These are phyloP conservation scores for Candida ipomoeae DNA, from an alignment of 805 yeast species.

Conservation along the genomic window DNA sequence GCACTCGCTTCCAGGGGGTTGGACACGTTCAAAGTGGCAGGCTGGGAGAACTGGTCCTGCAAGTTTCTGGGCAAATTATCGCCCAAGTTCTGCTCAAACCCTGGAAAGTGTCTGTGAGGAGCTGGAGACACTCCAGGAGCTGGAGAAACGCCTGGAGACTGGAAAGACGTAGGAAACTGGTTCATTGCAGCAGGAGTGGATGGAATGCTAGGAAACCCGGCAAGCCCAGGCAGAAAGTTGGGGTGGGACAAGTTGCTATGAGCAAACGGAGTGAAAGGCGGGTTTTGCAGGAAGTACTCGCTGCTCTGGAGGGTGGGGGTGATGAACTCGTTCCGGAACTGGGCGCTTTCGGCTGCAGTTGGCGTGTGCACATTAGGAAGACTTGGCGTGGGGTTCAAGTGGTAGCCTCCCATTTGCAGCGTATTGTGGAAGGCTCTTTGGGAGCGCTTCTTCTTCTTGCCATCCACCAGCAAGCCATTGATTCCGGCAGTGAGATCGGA, in stretches of 20 bases:
- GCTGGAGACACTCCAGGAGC: not conserved
- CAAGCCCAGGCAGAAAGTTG: not conserved
- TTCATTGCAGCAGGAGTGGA: constrained; percentile 4
- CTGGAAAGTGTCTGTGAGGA: constrained; percentile 2
- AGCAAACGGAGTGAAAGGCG: constrained; percentile 2
- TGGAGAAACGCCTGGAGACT: constrained; percentile 1
- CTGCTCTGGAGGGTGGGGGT: not conserved
- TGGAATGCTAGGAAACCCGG: not conserved
- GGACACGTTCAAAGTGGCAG: constrained; percentile 6
- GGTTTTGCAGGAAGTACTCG: not conserved
- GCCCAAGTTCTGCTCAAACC: not conserved
- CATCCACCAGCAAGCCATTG: constrained; percentile 9
- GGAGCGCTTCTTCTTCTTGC: constrained; percentile 13
- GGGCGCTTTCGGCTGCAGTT: not conserved
- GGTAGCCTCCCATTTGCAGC: constrained; percentile 5
- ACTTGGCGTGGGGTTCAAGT: not conserved
- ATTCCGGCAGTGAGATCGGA: constrained; percentile 14
- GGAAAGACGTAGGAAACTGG: not conserved
- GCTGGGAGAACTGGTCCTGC: constrained; percentile 1
- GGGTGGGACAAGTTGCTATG: constrained; percentile 2
- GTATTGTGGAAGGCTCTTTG: constrained; percentile 17
- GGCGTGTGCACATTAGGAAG: not conserved
- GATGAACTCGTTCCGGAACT: not conserved
- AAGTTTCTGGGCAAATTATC: not conserved
- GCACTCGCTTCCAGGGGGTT: constrained; percentile 10